phyloP scores from a whole-genome alignment of 805 yeast species.

The Wickerhamiella sergipiensis region DNA sequence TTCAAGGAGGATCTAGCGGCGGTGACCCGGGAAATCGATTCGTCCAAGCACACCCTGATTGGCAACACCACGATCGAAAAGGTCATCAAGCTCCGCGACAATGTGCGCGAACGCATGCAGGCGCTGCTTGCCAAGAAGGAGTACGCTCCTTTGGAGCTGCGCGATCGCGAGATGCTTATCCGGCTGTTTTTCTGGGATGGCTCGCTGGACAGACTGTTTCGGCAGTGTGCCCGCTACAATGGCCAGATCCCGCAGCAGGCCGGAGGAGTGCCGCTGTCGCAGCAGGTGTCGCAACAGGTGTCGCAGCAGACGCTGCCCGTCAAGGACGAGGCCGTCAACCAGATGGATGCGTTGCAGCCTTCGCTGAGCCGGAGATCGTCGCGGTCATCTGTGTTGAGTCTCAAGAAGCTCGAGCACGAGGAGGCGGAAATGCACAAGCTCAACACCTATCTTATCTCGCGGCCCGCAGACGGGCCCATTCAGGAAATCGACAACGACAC shows the following conservation, averaged over 20 bases:
- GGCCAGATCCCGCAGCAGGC: neutral
- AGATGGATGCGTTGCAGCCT: slow-evolving; percentile 15
- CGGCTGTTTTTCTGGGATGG: slow-evolving; percentile 15
- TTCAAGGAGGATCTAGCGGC: slow-evolving; percentile 13
- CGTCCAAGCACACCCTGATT: slow-evolving; percentile 1
- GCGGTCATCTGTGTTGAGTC: slow-evolving; percentile 24
- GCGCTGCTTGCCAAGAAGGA: slow-evolving; percentile 11
- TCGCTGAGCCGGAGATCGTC: slow-evolving; percentile 19
- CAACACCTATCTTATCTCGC: slow-evolving; percentile 48
- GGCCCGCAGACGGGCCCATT: neutral
- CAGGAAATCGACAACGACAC: slow-evolving; percentile 1
- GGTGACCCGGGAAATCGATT: slow-evolving; percentile 6
- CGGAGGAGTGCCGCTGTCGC: too few relatives aligned
- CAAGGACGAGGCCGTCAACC: slow-evolving; percentile 13
- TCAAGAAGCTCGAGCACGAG: slow-evolving; percentile 62
- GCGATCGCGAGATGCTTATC: slow-evolving; percentile 17
- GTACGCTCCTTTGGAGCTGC: slow-evolving; percentile 10
- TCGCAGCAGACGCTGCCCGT: neutral
- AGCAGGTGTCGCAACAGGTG: neutral
- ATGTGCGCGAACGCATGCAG: slow-evolving; percentile 13
- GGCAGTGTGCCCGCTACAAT: slow-evolving; percentile 3
- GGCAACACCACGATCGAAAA: slow-evolving; percentile 5
- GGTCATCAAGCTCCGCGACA: slow-evolving; percentile 13
- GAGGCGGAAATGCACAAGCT: slow-evolving; percentile 86
- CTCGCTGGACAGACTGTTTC: slow-evolving; percentile 14